Base-by-base conservation (phyloP, 176 grass and related monocot species). In the Elymus sibiricus region DNA sequence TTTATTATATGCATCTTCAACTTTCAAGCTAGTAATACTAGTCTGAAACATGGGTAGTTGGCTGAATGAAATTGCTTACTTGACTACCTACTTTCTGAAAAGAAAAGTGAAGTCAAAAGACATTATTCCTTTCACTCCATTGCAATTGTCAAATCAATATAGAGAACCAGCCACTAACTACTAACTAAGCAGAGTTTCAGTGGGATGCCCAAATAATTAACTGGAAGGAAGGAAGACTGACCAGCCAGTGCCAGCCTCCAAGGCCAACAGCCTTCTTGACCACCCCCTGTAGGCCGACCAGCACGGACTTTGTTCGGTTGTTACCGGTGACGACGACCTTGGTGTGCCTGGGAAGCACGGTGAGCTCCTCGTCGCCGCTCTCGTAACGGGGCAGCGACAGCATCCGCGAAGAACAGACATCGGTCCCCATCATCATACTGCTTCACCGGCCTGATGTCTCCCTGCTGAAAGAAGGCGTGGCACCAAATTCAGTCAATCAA, bases 201-300 rank as follows among this genome's bases (percentile, higher is more conserved):
- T 76, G 37, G 42, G 46, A 38, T 34, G n/a, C 22, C n/a, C 46
- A 26, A 65, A 80, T 7, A 19, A 53, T 4, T 13, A 13, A 38
- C 6, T 38, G 46, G 3, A 16, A 49, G 47, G 12, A 70, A 49
- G 49, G 22, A 70, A 79, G 13, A 61, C 66, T 83, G 78, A 96
- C 94, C 94, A 96, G 83, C 94, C 87, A 96, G 81, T 96, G 94
- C 94, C 94, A 96, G 56, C 94, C 94, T 74, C 94, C 94, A 62
- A 96, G 91, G 29, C 94, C 94, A 72, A 96, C 91, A 86, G 91
- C 89, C 85, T 96, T 96, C 89, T 96, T 96, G 59, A 96, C 91
- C 63, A 96, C 94, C 6, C 94, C 94, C 78, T 96, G 89, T 5
- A 96, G 82, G 47, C 94, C 94, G 5, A 96, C 94, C 81, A 96